Base-by-base conservation (phyloP, 1,139 yeast species). In the Protomyces macrosporus region DNA sequence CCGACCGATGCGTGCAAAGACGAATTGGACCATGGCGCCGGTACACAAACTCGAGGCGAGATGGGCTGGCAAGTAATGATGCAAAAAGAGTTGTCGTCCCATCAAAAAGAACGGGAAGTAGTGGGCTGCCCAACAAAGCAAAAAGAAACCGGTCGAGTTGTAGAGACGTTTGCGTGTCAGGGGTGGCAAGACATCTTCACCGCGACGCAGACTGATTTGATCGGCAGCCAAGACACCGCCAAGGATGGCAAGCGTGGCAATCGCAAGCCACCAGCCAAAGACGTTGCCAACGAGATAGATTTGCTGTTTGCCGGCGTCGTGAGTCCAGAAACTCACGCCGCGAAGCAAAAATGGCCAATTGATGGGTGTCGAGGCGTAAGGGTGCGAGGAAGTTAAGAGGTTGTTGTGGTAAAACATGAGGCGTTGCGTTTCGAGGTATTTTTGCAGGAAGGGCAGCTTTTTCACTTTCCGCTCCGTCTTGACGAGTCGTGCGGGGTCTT, bases 291-390 rank as follows among this genome's bases (percentile, higher is more conserved):
- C 79, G 75, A 93, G 89, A 76, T 86, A 95, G 65, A 93, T 90
- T 76, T 95, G 98, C 71, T 78, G 79, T 69, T 79, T 82, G 34
- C 79, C 75, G 2, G 77, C 79, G 67, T 84, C 84, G 67, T 89
- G 85, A 55, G 95, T 90, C 97, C 98, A 93, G 81, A 93, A 93
- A 0, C 97, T 90, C 37, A 93, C 97, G 69, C 99, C 99, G 12
- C 89, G 83, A 64, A 87, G 76, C 55, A 95, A 83, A 69, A 89
- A 81, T n/a, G 98, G 98, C 99, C 99, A 93, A 6, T 87, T 78
- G 68, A 85, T 83, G 3, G 99, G 99, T 68, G 85, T 87, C 4
- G 97, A 89, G 6, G 98, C 97, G 78, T 89, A 95, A 58, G 99
- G 99, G 75, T 93, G 99, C 48, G 88, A 90, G 16, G 93, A 81